A percentile compares a stretch with the other conserved stretches of the same genome.
Evolutionary conservation across 495 filamentous ascomycete genomes (phyloP).

Genomic region (Cenococcum geophilum): DNA sequence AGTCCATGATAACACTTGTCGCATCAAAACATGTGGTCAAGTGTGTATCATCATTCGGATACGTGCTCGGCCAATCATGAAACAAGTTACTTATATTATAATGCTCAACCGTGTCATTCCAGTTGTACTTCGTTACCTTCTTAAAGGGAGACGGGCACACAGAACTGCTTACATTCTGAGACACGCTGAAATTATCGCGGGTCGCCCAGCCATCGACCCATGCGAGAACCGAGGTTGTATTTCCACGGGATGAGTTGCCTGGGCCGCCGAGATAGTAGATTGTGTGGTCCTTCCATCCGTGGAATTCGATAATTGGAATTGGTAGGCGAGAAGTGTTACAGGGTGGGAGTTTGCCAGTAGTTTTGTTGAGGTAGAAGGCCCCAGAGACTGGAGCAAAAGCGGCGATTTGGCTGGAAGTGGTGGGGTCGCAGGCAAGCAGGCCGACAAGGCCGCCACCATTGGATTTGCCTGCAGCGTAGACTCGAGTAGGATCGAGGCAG

Average conservation of each 20-base stretch:
- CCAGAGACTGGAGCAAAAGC: constrained; percentile 47
- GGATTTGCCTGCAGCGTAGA: constrained; percentile 55
- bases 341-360: constrained; percentile 12
- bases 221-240: constrained; percentile 1
- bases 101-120: constrained; percentile 19
- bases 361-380: constrained; percentile 39
- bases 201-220: constrained; percentile 22
- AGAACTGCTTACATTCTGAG: neutral
- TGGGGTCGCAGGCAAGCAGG: constrained; percentile 48
- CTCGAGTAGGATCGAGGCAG: constrained; percentile 48
- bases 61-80: constrained; percentile 26
- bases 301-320: constrained; percentile 23
- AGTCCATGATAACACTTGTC: constrained; percentile 19
- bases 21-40: constrained; percentile 19
- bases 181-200: constrained; percentile 9
- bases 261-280: constrained; percentile 21
- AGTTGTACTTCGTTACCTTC: constrained; percentile 16
- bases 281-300: constrained; percentile 21
- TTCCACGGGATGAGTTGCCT: constrained; percentile 6
- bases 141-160: constrained; percentile 3
- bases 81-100: constrained; percentile 15
- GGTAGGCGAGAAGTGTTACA: constrained; percentile 13
- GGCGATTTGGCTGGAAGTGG: constrained; percentile 36
- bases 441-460: constrained; percentile 55
- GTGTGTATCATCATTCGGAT: constrained; percentile 15